Evolutionary conservation across 2,329 filamentous ascomycete genomes (phyloP).

Genomic region (Penicillium sp.): DNA sequence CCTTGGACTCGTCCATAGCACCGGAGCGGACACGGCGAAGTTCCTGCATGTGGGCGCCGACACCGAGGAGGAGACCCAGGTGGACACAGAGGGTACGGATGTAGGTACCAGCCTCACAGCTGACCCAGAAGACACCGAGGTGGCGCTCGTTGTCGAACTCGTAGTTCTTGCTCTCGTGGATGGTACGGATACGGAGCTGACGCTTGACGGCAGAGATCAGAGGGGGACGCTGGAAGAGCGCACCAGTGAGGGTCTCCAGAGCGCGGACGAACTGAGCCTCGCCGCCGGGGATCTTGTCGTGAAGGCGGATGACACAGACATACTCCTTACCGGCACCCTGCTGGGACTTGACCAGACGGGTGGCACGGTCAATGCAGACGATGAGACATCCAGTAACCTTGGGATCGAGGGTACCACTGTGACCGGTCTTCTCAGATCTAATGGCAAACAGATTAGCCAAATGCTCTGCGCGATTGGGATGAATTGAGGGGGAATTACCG

Average conservation of each 20-base stretch:
- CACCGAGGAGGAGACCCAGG: slow-evolving; percentile 73
- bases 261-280: slow-evolving; percentile 91
- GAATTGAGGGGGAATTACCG: slow-evolving; percentile 57
- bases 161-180: slow-evolving; percentile 92
- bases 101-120: slow-evolving; percentile 97
- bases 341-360: slow-evolving; percentile 96
- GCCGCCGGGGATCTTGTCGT: slow-evolving; percentile 92
- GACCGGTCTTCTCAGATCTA: slow-evolving; percentile 92
- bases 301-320: slow-evolving; percentile 89
- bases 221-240: slow-evolving; percentile 94
- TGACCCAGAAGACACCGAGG: slow-evolving; percentile 98
- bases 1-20: slow-evolving; percentile 89
- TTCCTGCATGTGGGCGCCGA: slow-evolving; percentile 98
- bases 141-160: slow-evolving; percentile 99
- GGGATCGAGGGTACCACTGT: slow-evolving; percentile 96
- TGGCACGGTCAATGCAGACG: slow-evolving; percentile 94
- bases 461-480: not conserved
- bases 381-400: slow-evolving; percentile 97
- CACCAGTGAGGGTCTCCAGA: slow-evolving; percentile 92
- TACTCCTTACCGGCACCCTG: slow-evolving; percentile 99
- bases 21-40: slow-evolving; percentile 89
- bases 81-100: slow-evolving; percentile 98
- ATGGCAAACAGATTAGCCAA: slow-evolving; percentile 18
- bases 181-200: slow-evolving; percentile 95
- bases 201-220: slow-evolving; percentile 98